These are phyloP conservation scores for Lyophyllum atratum DNA, from an alignment of 768 basidiomycete genomes.

Conservation along the genomic window DNA sequence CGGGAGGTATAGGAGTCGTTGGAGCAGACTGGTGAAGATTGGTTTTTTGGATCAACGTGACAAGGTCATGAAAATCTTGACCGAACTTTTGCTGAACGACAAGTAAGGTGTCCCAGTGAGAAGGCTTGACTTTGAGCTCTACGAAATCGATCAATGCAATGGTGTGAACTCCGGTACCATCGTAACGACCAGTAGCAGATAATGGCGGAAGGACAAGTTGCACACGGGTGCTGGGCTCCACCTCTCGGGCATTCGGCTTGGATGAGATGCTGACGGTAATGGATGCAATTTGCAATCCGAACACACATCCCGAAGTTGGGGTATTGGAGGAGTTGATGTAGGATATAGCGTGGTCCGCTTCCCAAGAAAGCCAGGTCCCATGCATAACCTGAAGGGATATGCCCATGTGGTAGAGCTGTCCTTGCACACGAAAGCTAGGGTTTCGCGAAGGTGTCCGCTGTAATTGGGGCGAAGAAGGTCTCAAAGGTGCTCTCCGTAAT, in stretches of 20 bases:
- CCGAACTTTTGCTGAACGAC: constrained; percentile 89
- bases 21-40: constrained; percentile 31
- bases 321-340: constrained; percentile 43
- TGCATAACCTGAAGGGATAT: constrained; percentile 83
- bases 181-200: constrained; percentile 59
- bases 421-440: constrained; percentile 50
- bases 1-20: constrained; percentile 19
- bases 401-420: constrained; percentile 49
- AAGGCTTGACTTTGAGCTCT: constrained; percentile 74
- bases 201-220: constrained; percentile 69
- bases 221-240: constrained; percentile 47
- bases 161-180: constrained; percentile 49
- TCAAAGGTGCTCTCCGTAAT: constrained; percentile 44
- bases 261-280: constrained; percentile 63
- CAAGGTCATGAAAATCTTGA: constrained; percentile 82
- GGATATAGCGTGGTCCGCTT: constrained; percentile 49
- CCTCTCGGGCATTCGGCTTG: constrained; percentile 37
- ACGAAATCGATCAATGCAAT: constrained; percentile 68
- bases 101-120: constrained; percentile 82
- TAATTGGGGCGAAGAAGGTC: constrained; percentile 31
- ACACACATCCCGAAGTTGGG: constrained; percentile 40
- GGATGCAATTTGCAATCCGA: constrained; percentile 67
- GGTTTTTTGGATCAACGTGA: constrained; percentile 66
- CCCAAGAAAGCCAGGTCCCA: constrained; percentile 86
- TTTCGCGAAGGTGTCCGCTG: constrained; percentile 26